phyloP scores from a whole-genome alignment of 371 early-diverging fungal species.

The Mortierella sp. region DNA sequence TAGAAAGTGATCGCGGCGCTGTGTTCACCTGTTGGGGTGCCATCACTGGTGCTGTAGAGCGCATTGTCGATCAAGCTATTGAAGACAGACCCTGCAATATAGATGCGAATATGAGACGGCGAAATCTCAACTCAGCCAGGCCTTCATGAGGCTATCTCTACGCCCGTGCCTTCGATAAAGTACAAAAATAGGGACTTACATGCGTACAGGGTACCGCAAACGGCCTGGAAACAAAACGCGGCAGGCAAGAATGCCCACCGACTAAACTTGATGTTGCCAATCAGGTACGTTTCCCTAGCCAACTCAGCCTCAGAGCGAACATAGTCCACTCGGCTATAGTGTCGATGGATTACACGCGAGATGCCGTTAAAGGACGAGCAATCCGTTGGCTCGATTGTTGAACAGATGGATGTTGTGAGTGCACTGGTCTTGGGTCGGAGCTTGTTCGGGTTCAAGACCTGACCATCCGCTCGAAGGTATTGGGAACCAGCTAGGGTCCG shows the following conservation, averaged over 20 bases:
- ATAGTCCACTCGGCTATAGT: conserved; percentile 55
- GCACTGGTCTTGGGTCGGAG: conserved; percentile 28
- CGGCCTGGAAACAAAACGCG: conserved; percentile 71
- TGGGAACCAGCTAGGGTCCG: neutral
- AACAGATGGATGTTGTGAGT: conserved; percentile 41
- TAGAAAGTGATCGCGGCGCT: conserved; percentile 73
- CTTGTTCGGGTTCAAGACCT: conserved; percentile 28
- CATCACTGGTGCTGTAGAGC: conserved; percentile 59
- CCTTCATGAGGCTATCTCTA: too few species aligned
- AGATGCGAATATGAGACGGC: too few species aligned
- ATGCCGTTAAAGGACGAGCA: conserved; percentile 25
- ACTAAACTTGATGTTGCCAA: conserved; percentile 60
- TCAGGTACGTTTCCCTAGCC: conserved; percentile 49
- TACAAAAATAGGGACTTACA: conserved; percentile 52
- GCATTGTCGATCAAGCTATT: conserved; percentile 69
- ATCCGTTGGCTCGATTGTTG: conserved; percentile 32
- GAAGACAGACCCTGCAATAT: conserved; percentile 71
- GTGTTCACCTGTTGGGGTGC: conserved; percentile 27
- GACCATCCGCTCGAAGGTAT: conserved; percentile 12
- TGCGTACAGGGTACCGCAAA: conserved; percentile 76
- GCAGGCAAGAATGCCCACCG: conserved; percentile 71
- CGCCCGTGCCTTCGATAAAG: too few species aligned
- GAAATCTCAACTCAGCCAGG: too few species aligned
- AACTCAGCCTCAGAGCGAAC: conserved; percentile 52
- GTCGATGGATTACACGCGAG: conserved; percentile 41